These are phyloP conservation scores for Alloascoidea hylecoeti DNA, from an alignment of 805 yeast genomes.

Conservation along the genomic window DNA sequence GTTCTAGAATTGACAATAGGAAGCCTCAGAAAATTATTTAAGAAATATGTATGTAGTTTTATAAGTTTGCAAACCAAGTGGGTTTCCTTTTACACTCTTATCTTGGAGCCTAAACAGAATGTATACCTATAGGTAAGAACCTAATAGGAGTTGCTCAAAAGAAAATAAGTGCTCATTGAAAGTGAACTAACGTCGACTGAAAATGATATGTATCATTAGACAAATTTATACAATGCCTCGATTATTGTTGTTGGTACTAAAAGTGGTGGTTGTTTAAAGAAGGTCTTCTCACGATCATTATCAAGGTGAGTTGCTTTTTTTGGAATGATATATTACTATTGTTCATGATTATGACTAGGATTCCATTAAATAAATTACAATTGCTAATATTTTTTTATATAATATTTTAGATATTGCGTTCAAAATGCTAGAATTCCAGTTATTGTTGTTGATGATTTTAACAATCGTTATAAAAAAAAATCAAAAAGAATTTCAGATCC, in stretches of 20 bases:
- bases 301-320: background rate
- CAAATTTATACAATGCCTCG: background rate
- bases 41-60: background rate
- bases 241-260: background rate
- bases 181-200: no score
- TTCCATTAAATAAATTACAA: background rate
- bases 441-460: background rate
- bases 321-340: background rate
- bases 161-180: no score
- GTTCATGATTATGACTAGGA: background rate
- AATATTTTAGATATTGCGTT: background rate
- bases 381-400: background rate
- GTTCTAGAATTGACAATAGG: slow-evolving; percentile 1
- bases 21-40: background rate
- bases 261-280: no score
- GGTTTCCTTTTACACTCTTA: no score
- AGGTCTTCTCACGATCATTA: no score
- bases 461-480: background rate
- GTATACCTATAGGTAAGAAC: no score
- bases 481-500: background rate
- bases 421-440: background rate
- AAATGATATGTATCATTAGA: no score
- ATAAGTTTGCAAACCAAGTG: no score
- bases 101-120: no score
- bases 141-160: no score